phyloP scores from a whole-genome alignment of 2,329 filamentous ascomycete genomes.

The Diaporthe batatas region DNA sequence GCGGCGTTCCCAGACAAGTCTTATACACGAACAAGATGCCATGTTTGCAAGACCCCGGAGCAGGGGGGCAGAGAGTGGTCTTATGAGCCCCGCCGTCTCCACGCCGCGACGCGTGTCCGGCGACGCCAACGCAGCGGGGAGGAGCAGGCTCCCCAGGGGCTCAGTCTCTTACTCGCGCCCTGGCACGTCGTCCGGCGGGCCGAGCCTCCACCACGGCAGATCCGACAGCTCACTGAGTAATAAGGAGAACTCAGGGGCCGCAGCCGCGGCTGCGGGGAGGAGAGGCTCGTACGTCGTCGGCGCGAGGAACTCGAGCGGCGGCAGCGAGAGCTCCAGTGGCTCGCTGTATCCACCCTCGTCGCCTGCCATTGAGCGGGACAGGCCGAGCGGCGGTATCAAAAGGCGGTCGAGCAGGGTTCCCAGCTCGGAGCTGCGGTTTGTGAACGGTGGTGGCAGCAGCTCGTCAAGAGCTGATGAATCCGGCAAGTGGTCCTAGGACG shows the following conservation, averaged over 20 bases:
- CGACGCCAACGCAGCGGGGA: slow-evolving; percentile 37
- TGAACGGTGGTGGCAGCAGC: slow-evolving; percentile 25
- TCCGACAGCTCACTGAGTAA: slow-evolving; percentile 47
- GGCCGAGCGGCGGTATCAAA: slow-evolving; percentile 38
- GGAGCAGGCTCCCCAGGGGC: slow-evolving; percentile 50
- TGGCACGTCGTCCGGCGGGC: slow-evolving; percentile 44
- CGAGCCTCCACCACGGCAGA: slow-evolving; percentile 43
- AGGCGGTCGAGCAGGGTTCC: slow-evolving; percentile 40
- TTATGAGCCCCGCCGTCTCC: slow-evolving; percentile 37
- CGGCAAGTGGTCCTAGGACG: slow-evolving; percentile 41
- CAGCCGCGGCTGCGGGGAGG: slow-evolving; percentile 6
- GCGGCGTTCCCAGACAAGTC: slow-evolving; percentile 34
- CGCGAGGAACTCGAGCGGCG: slow-evolving; percentile 34
- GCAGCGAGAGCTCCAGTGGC: slow-evolving; percentile 34
- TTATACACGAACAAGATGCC: slow-evolving; percentile 39
- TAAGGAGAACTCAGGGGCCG: slow-evolving; percentile 45
- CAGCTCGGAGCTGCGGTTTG: slow-evolving; percentile 39
- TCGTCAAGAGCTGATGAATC: slow-evolving; percentile 36
- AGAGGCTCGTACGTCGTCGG: slow-evolving; percentile 39
- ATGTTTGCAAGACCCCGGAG: slow-evolving; percentile 41
- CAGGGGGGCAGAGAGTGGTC: slow-evolving; percentile 36
- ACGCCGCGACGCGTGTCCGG: slow-evolving; percentile 36
- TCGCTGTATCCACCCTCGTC: slow-evolving; percentile 36
- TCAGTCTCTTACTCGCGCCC: slow-evolving; percentile 47
- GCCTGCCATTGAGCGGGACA: slow-evolving; percentile 38